Evolutionary conservation across 169 alveolate species (phyloP).

Genomic region (Plasmodium ovale): DNA sequence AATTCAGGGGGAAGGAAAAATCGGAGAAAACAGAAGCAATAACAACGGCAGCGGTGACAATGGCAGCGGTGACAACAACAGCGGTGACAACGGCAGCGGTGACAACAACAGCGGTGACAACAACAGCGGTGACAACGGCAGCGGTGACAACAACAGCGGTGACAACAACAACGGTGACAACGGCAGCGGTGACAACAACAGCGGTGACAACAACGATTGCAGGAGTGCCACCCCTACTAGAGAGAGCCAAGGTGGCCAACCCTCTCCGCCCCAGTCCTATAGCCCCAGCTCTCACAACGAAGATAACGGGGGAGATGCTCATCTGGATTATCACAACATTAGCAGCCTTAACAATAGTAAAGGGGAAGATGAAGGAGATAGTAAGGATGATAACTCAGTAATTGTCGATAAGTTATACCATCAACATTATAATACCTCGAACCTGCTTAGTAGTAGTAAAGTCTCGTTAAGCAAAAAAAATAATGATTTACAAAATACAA

Average conservation of each 20-base stretch:
- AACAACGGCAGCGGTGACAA: no score
- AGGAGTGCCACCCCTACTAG: no score
- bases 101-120: background rate
- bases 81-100: no score
- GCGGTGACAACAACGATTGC: no score
- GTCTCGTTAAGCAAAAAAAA: background rate
- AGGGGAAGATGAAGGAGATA: background rate
- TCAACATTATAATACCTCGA: conserved; percentile 21
- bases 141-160: background rate
- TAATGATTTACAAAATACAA: background rate
- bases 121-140: background rate
- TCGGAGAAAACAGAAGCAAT: no score
- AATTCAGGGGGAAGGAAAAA: no score
- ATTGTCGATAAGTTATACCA: conserved; percentile 45
- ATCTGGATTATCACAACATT: background rate
- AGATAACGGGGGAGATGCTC: background rate
- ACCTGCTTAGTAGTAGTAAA: conserved; percentile 3
- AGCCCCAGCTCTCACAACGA: no score
- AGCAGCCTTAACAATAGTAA: background rate
- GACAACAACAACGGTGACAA: background rate
- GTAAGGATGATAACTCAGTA: background rate
- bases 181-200: background rate
- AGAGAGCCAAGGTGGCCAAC: no score
- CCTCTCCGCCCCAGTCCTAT: no score
- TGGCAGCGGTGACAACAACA: background rate